These are phyloP conservation scores for Gymnopilus junonius DNA, from an alignment of 768 basidiomycete genomes.

Conservation along the genomic window DNA sequence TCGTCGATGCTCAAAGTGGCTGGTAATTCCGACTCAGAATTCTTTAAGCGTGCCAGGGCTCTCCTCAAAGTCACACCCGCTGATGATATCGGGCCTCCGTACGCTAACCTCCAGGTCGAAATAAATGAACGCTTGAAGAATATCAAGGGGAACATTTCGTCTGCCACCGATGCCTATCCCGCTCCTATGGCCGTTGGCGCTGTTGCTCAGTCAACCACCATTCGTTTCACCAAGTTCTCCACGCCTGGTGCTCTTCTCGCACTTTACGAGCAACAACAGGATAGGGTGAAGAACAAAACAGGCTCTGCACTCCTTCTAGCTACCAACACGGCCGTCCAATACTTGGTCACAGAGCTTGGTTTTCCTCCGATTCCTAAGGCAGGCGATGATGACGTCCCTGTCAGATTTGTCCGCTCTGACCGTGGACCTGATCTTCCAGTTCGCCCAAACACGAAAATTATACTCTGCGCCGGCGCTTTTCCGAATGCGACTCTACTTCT, in stretches of 20 bases:
- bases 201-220: slow-evolving; percentile 1
- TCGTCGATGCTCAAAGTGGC: neutral
- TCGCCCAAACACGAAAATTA: slow-evolving; percentile 9
- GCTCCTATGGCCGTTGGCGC: slow-evolving; percentile 6
- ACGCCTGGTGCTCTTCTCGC: slow-evolving; percentile 3
- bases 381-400: neutral
- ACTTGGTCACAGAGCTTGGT: slow-evolving; percentile 2
- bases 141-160: neutral
- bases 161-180: neutral
- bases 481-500: slow-evolving; percentile 14
- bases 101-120: slow-evolving; percentile 2
- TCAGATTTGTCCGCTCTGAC: slow-evolving; percentile 2
- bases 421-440: slow-evolving; percentile 4
- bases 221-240: slow-evolving; percentile 7
- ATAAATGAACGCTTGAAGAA: neutral
- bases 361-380: neutral
- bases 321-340: slow-evolving; percentile 2
- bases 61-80: slow-evolving; percentile 8
- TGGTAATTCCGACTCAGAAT: neutral
- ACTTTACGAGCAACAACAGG: slow-evolving; percentile 3
- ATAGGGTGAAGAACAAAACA: neutral
- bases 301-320: slow-evolving; percentile 7
- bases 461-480: slow-evolving; percentile 14
- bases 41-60: slow-evolving; percentile 1
- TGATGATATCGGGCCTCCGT: neutral